Percentiles rank a stretch among this genome's conserved stretches.
These are phyloP conservation scores for Astrothelium macrocarpum DNA, from an alignment of 495 filamentous ascomycete genomes.

Conservation along the genomic window DNA sequence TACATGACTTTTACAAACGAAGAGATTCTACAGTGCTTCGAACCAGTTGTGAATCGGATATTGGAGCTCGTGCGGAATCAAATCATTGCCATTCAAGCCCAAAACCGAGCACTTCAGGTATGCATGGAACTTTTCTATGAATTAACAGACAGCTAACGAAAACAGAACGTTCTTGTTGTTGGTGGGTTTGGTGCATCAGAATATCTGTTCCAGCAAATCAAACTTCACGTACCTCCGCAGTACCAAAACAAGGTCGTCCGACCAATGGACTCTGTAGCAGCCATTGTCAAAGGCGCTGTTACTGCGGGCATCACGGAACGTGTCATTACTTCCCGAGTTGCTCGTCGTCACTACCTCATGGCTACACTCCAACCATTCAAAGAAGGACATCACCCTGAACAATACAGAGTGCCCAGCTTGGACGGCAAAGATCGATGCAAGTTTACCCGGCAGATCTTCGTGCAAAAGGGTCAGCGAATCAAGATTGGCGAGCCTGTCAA, in stretches of 20 bases:
- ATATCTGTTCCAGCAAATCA: conserved; percentile 74
- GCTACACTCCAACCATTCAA: conserved; percentile 98
- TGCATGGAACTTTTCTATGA: conserved; percentile 10
- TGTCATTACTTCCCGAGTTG: conserved; percentile 91
- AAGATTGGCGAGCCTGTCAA: conserved; percentile 99
- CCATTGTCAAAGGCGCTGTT: conserved; percentile 68
- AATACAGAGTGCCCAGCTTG: conserved; percentile 90
- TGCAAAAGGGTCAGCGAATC: conserved; percentile 96
- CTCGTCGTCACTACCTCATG: conserved; percentile 98
- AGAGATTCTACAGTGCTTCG: conserved; percentile 69
- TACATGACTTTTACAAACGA: conserved; percentile 80
- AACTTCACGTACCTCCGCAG: conserved; percentile 70
- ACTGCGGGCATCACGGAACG: conserved; percentile 92
- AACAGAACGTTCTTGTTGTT: conserved; percentile 61
- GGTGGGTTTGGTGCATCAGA: conserved; percentile 68
- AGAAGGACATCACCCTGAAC: conserved; percentile 95
- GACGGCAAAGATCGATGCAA: conserved; percentile 98
- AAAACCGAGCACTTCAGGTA: conserved; percentile 64
- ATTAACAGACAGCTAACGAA: conserved; percentile 20
- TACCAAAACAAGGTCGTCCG: conserved; percentile 70
- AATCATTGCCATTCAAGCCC: conserved; percentile 69
- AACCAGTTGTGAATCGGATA: conserved; percentile 67
- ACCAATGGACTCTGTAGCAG: conserved; percentile 68
- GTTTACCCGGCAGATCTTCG: conserved; percentile 96
- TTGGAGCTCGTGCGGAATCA: conserved; percentile 65